Evolutionary conservation across 2,329 filamentous ascomycete species (phyloP).

Genomic region (Cladophialophora immunda): DNA sequence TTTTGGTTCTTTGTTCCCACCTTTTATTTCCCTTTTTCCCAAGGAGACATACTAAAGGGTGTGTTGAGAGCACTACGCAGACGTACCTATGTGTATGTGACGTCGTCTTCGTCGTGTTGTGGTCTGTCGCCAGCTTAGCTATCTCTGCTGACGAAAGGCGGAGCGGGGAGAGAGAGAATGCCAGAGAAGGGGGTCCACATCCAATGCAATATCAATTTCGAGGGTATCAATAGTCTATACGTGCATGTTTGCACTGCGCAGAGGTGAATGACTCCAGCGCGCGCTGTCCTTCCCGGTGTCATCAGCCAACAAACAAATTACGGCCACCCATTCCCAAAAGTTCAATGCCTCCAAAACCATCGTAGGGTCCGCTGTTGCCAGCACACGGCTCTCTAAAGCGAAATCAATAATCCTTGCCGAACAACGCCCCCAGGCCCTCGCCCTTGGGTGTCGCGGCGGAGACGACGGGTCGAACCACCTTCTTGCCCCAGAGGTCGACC

Average conservation of each 20-base stretch:
- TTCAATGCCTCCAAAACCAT: neutral
- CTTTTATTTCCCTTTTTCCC: neutral
- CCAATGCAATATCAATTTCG: neutral
- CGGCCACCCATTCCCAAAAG: too few relatives aligned
- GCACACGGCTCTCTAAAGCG: neutral
- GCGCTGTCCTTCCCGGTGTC: too few relatives aligned
- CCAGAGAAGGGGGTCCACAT: neutral
- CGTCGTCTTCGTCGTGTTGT: too few relatives aligned
- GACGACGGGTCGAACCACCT: slow-evolving; percentile 20
- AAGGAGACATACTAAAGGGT: too few relatives aligned
- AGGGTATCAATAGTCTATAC: slow-evolving; percentile 2
- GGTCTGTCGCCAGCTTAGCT: too few relatives aligned
- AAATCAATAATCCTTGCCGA: slow-evolving; percentile 20
- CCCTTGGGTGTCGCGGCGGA: slow-evolving; percentile 21
- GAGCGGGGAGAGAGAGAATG: neutral
- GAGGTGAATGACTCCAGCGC: too few relatives aligned
- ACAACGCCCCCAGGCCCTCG: slow-evolving; percentile 35
- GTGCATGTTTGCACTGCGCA: neutral
- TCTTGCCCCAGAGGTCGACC: slow-evolving; percentile 37
- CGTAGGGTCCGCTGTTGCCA: neutral
- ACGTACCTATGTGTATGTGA: too few relatives aligned
- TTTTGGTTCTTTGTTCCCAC: neutral
- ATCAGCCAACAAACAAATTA: neutral
- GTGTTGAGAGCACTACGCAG: too few relatives aligned
- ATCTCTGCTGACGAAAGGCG: too few relatives aligned